Evolutionary conservation across 352 stramenopile genomes (phyloP).

Genomic region (Phytophthora litchii): DNA sequence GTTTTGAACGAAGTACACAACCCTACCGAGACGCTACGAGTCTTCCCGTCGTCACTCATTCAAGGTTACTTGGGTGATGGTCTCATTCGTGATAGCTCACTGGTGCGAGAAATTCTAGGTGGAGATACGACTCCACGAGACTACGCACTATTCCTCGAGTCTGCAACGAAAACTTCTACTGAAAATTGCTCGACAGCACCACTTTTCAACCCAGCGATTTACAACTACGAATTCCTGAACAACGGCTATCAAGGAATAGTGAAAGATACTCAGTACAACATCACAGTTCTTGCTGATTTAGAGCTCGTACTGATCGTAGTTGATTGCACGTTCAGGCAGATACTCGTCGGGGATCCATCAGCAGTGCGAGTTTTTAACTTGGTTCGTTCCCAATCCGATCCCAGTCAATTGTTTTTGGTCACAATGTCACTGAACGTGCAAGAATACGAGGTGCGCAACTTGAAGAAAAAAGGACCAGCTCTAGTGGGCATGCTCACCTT

Average conservation of each 20-base stretch:
- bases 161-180: conserved; percentile 21
- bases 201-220: conserved; percentile 28
- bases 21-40: conserved; percentile 13
- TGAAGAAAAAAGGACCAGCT: conserved; percentile 29
- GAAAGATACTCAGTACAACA: conserved; percentile 40
- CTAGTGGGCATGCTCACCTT: conserved; percentile 34
- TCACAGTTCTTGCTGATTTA: conserved; percentile 27
- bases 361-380: conserved; percentile 37
- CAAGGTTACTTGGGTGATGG: conserved; percentile 32
- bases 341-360: conserved; percentile 25
- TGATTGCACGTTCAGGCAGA: conserved; percentile 42
- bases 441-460: conserved; percentile 30
- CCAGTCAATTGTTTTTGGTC: conserved; percentile 28
- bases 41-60: conserved; percentile 32
- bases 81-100: conserved; percentile 36
- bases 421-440: conserved; percentile 37
- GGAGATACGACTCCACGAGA: conserved; percentile 38
- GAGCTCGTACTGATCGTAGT: conserved; percentile 54
- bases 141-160: conserved; percentile 45
- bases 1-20: conserved; percentile 27
- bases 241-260: conserved; percentile 30
- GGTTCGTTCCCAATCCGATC: conserved; percentile 23
- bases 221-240: conserved; percentile 45
- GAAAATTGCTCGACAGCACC: conserved; percentile 23
- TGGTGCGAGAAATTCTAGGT: conserved; percentile 30